These are phyloP conservation scores for Phytophthora pseudosyringae DNA, from an alignment of 352 stramenopile genomes.

Conservation along the genomic window DNA sequence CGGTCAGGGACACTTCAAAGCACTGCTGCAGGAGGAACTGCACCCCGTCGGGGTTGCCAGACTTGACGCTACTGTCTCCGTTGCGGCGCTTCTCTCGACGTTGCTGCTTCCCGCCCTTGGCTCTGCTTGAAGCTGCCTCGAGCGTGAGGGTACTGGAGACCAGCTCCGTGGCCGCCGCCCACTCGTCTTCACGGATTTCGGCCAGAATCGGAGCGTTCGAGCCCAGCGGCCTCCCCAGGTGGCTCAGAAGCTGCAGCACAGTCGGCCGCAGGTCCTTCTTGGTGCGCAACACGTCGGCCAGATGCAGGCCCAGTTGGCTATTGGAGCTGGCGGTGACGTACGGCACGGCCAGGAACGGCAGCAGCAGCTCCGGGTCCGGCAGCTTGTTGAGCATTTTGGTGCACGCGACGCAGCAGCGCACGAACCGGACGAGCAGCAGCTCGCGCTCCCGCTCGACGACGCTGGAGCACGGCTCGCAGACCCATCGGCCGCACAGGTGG, in stretches of 20 bases:
- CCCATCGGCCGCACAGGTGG: slow-evolving; percentile 58
- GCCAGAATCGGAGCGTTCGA: slow-evolving; percentile 37
- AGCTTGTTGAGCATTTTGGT: slow-evolving; percentile 61
- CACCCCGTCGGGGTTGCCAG: slow-evolving; percentile 34
- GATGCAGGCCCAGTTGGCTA: slow-evolving; percentile 49
- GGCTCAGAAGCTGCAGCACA: slow-evolving; percentile 44
- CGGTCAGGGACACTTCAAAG: slow-evolving; percentile 54
- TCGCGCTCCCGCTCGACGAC: slow-evolving; percentile 63
- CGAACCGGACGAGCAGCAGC: slow-evolving; percentile 50
- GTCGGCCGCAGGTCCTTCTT: slow-evolving; percentile 39
- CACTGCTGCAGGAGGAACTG: slow-evolving; percentile 68
- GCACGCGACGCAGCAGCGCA: slow-evolving; percentile 56
- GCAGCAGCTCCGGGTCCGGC: slow-evolving; percentile 45
- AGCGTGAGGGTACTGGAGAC: slow-evolving; percentile 16
- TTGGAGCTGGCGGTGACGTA: slow-evolving; percentile 43
- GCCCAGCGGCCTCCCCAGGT: slow-evolving; percentile 35
- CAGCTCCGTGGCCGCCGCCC: slow-evolving; percentile 35
- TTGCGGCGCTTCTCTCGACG: slow-evolving; percentile 29
- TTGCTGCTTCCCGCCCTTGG: slow-evolving; percentile 21
- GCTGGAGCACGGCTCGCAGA: slow-evolving; percentile 57
- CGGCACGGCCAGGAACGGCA: slow-evolving; percentile 31
- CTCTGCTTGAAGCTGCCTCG: slow-evolving; percentile 1
- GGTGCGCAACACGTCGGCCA: slow-evolving; percentile 48
- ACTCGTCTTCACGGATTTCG: slow-evolving; percentile 46
- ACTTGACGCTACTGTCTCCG: slow-evolving; percentile 19